phyloP scores from a whole-genome alignment of 441 rosid species.

The Omphalea diandra region DNA sequence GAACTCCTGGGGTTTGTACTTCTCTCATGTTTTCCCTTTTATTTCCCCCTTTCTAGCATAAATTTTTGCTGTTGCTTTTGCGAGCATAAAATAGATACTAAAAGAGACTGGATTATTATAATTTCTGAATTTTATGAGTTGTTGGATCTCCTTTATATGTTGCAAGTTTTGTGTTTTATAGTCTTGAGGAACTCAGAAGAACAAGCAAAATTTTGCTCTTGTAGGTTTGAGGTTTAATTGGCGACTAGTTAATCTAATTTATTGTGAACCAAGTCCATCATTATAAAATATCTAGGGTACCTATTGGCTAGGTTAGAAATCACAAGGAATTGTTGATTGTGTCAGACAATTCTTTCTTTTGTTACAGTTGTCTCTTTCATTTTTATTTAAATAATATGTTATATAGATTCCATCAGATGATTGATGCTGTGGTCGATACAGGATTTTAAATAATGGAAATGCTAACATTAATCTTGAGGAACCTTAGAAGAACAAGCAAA shows the following conservation, averaged over 20 bases:
- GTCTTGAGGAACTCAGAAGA: not conserved
- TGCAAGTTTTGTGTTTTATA: not conserved
- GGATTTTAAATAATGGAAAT: no score
- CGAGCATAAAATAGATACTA: not conserved
- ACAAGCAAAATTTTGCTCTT: not conserved
- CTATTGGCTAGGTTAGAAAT: not conserved
- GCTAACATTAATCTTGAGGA: not conserved
- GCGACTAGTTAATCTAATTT: not conserved
- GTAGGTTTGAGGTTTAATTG: not conserved
- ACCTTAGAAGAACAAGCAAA: not conserved
- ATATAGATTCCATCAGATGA: not conserved
- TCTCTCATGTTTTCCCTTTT: slow-evolving; percentile 18
- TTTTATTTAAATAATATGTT: not conserved
- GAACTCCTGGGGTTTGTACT: slow-evolving; percentile 74
- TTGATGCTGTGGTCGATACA: no score
- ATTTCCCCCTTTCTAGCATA: not conserved
- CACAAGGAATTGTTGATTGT: not conserved
- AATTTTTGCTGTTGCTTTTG: not conserved
- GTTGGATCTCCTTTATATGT: not conserved
- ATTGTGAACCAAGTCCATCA: not conserved
- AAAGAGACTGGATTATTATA: not conserved
- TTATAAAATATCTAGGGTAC: not conserved
- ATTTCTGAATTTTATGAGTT: not conserved
- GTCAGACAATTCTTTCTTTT: not conserved
- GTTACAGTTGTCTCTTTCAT: not conserved